Conservation (phyloP, 1,139 yeast species). For the Fermentozyma sake region DNA sequence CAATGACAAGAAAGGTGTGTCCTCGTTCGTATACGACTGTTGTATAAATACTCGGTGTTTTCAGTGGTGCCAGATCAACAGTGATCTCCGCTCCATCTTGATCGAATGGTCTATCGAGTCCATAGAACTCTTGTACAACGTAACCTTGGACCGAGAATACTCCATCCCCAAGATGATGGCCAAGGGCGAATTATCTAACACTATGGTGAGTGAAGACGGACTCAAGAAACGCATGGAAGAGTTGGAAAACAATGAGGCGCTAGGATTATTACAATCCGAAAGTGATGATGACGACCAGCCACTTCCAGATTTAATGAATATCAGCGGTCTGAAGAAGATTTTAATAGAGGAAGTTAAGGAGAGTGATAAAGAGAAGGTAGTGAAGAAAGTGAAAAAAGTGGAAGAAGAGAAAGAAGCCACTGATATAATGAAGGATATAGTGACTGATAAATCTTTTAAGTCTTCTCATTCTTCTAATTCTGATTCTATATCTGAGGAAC, state of each 20-base stretch:
- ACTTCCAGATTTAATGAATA: conserved; percentile 18
- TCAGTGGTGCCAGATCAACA: conserved; percentile 56
- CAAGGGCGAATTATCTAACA: conserved; percentile 49
- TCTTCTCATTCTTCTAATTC: no score
- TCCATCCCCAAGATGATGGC: conserved; percentile 57
- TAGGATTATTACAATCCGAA: conserved; percentile 38
- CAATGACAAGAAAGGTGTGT: conserved; percentile 64
- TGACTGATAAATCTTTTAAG: no score
- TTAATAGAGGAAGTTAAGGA: conserved; percentile 9
- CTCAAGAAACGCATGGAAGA: conserved; percentile 30
- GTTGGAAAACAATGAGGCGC: conserved; percentile 35
- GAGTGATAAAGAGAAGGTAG: conserved; percentile 9
- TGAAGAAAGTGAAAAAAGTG: conserved; percentile 4
- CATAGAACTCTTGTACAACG: conserved; percentile 47
- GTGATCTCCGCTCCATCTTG: conserved; percentile 43
- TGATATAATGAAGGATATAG: no score
- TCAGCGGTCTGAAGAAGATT: conserved; percentile 8
- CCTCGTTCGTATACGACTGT: conserved; percentile 70
- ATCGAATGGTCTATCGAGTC: conserved; percentile 68
- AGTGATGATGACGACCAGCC: conserved; percentile 11
- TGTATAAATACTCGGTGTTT: conserved; percentile 60
- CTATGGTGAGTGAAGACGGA: conserved; percentile 31
- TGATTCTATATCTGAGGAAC: no score
- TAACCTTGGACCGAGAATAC: conserved; percentile 38
- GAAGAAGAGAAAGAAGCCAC: no score